phyloP scores from a whole-genome alignment of 2,329 filamentous ascomycete species.

The Graphilbum fragrans region DNA sequence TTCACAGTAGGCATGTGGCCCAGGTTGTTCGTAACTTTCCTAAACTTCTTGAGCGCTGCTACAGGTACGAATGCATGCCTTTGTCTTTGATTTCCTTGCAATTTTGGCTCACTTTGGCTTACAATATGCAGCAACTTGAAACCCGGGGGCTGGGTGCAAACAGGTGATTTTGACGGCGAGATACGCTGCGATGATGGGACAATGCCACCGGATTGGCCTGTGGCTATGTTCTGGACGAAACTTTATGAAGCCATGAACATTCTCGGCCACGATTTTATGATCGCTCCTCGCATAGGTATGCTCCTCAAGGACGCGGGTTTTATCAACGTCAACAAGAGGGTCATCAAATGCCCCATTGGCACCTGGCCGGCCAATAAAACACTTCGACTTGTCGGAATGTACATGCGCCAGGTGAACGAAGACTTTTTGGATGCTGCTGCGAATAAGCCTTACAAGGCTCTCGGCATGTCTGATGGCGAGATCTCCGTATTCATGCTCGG shows the following conservation, averaged over 20 bases:
- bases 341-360: slow-evolving; percentile 30
- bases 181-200: slow-evolving; percentile 29
- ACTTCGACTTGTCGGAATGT: slow-evolving; percentile 25
- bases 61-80: neutral
- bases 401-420: slow-evolving; percentile 11
- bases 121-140: slow-evolving; percentile 23
- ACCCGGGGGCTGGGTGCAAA: slow-evolving; percentile 35
- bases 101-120: neutral
- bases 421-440: slow-evolving; percentile 14
- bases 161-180: slow-evolving; percentile 29
- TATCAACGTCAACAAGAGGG: slow-evolving; percentile 21
- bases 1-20: slow-evolving; percentile 37
- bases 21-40: slow-evolving; percentile 18
- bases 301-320: slow-evolving; percentile 27
- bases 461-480: slow-evolving; percentile 22
- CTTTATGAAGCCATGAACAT: slow-evolving; percentile 14
- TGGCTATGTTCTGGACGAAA: slow-evolving; percentile 17
- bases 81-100: neutral
- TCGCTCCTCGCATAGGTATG: slow-evolving; percentile 17
- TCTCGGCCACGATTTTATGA: slow-evolving; percentile 22
- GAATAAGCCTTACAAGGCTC: slow-evolving; percentile 10
- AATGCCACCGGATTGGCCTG: slow-evolving; percentile 25
- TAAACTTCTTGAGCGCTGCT: slow-evolving; percentile 13
- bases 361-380: slow-evolving; percentile 30
- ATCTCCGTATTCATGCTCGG: slow-evolving; percentile 32